These are phyloP conservation scores for Gnomoniopsis smithogilvyi DNA, from an alignment of 2,329 filamentous ascomycete genomes.

Conservation along the genomic window DNA sequence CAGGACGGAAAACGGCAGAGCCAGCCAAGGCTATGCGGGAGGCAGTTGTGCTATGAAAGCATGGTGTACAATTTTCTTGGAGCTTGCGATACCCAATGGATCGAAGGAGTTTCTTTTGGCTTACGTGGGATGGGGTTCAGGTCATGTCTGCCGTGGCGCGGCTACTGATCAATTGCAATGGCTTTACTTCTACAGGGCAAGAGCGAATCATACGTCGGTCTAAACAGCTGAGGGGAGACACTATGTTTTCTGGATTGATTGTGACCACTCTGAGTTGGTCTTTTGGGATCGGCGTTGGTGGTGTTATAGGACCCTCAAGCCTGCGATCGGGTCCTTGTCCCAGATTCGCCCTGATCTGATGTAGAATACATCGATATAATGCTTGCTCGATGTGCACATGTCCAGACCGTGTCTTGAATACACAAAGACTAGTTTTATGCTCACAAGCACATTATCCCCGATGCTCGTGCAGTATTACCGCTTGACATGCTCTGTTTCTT, in stretches of 20 bases:
- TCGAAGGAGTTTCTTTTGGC: slow-evolving; percentile 1
- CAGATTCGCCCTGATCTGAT: background rate
- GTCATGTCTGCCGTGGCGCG: background rate
- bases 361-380: slow-evolving; percentile 8
- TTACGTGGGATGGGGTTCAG: slow-evolving; percentile 1
- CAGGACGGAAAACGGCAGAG: slow-evolving; percentile 7
- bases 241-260: slow-evolving; percentile 5
- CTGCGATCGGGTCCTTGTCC: background rate
- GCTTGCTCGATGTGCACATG: slow-evolving; percentile 5
- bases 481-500: background rate
- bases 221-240: background rate
- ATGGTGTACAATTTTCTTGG: slow-evolving; percentile 7
- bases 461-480: background rate
- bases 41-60: slow-evolving; percentile 4
- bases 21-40: slow-evolving; percentile 11
- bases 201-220: background rate
- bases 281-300: slow-evolving; percentile 6
- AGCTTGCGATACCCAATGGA: slow-evolving; percentile 16
- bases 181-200: background rate
- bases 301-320: background rate
- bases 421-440: background rate
- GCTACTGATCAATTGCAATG: background rate
- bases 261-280: background rate
- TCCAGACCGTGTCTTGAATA: background rate
- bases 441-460: background rate